Evolutionary conservation across 1,284 basidiomycete genomes (phyloP).

Genomic region (Ganoderma multipileum): DNA sequence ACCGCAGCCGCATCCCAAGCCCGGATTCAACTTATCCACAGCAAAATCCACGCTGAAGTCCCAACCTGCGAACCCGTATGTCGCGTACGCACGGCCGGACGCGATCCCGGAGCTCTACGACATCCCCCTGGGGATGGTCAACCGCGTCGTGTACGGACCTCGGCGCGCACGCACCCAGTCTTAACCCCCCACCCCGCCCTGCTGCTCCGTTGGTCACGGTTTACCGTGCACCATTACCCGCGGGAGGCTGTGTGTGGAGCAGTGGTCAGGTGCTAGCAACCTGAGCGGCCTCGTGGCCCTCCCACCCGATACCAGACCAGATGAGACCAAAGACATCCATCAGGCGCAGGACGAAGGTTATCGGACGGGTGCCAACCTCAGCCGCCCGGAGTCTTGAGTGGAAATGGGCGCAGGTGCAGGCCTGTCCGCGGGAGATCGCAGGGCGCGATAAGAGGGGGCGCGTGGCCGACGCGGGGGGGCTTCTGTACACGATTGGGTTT

Average conservation of each 20-base stretch:
- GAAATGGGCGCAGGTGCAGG: neutral
- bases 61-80: slow-evolving; percentile 46
- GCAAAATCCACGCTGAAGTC: neutral
- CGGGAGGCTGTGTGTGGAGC: too few relatives aligned
- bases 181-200: neutral
- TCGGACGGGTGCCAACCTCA: neutral
- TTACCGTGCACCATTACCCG: neutral
- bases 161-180: neutral
- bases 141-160: slow-evolving; percentile 51
- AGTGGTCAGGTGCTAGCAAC: neutral
- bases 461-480: slow-evolving; percentile 7
- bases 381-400: neutral
- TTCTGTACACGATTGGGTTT: slow-evolving; percentile 32
- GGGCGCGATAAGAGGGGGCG: slow-evolving; percentile 27
- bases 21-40: neutral
- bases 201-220: neutral
- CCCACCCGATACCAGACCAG: neutral
- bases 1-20: neutral
- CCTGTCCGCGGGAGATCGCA: slow-evolving; percentile 12
- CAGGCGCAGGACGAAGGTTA: neutral
- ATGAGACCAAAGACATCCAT: too few relatives aligned
- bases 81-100: slow-evolving; percentile 50
- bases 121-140: slow-evolving; percentile 83
- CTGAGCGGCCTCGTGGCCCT: neutral
- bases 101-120: slow-evolving; percentile 76